Percentiles rank a stretch among this genome's conserved stretches.
Evolutionary conservation across 2,329 filamentous ascomycete species (phyloP).

Genomic region (Arthroderma sp.): DNA sequence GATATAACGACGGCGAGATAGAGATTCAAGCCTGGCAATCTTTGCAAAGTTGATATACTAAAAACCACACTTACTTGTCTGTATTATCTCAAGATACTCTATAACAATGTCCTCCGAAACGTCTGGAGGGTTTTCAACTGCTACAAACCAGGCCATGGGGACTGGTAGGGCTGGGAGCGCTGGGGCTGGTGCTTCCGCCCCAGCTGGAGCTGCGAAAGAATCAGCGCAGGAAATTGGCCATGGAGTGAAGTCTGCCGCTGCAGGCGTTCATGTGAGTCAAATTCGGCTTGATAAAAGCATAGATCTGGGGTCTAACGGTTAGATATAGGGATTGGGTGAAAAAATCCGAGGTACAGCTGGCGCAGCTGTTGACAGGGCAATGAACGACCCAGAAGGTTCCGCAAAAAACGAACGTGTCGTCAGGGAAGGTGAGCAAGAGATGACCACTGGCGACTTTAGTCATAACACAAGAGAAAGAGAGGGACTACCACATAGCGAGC

Average conservation of each 20-base stretch:
- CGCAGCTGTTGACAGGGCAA: conserved; percentile 29
- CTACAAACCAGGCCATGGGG: background rate
- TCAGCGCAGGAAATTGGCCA: conserved; percentile 14
- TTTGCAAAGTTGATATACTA: background rate
- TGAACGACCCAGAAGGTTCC: conserved; percentile 27
- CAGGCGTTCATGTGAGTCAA: conserved; percentile 28
- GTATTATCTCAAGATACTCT: background rate
- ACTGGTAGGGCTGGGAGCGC: background rate
- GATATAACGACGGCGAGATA: too few relatives aligned
- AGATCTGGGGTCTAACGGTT: background rate
- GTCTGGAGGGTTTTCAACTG: background rate
- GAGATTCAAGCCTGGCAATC: background rate
- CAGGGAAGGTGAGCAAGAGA: conserved; percentile 26
- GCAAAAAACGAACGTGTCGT: conserved; percentile 29
- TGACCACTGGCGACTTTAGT: conserved; percentile 22
- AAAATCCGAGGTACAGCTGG: conserved; percentile 29
- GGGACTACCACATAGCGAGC: conserved; percentile 9
- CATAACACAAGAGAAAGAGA: conserved; percentile 14
- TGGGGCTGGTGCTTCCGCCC: background rate
- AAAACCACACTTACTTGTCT: background rate
- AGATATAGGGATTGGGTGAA: conserved; percentile 29
- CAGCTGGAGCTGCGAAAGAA: background rate
- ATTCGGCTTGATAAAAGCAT: background rate
- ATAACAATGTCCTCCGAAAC: background rate
- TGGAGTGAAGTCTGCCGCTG: conserved; percentile 21